phyloP scores from a whole-genome alignment of 1,139 yeast genomes.

The Nakaseomyces kungkrabaensis region DNA sequence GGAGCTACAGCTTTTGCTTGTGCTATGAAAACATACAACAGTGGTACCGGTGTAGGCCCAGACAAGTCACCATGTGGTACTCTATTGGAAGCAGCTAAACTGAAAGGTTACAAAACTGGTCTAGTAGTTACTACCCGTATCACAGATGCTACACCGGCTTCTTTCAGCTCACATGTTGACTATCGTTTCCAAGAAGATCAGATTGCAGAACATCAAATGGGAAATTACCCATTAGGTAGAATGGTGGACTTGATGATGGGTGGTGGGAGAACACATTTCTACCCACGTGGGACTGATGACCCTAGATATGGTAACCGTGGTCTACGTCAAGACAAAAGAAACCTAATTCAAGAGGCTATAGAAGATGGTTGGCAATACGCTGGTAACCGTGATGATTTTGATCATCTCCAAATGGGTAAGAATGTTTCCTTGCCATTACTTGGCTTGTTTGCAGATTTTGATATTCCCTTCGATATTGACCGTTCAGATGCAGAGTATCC shows the following conservation, averaged over 20 bases:
- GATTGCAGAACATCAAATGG: constrained; percentile 79
- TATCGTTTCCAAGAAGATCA: constrained; percentile 66
- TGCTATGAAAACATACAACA: constrained; percentile 68
- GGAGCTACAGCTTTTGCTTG: constrained; percentile 90
- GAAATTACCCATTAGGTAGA: constrained; percentile 65
- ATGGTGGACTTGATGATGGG: constrained; percentile 77
- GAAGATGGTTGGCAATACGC: constrained; percentile 58
- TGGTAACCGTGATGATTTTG: constrained; percentile 47
- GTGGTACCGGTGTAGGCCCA: constrained; percentile 70
- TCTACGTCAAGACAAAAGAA: constrained; percentile 55
- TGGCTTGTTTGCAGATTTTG: constrained; percentile 58
- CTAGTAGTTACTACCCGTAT: constrained; percentile 78
- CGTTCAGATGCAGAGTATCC: constrained; percentile 51
- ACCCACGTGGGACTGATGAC: constrained; percentile 33
- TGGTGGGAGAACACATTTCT: constrained; percentile 77
- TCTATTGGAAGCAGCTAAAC: constrained; percentile 70
- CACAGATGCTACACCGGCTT: constrained; percentile 86
- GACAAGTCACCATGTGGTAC: constrained; percentile 65
- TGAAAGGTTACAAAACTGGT: constrained; percentile 70
- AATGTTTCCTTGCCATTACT: constrained; percentile 61
- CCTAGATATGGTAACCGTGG: constrained; percentile 38
- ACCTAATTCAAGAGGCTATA: constrained; percentile 52
- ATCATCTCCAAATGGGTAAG: constrained; percentile 42
- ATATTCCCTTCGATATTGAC: constrained; percentile 76
- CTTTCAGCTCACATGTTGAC: constrained; percentile 69